These are phyloP conservation scores for Cucurbita ficifolia DNA, from an alignment of 306 rosid species.

Conservation along the genomic window DNA sequence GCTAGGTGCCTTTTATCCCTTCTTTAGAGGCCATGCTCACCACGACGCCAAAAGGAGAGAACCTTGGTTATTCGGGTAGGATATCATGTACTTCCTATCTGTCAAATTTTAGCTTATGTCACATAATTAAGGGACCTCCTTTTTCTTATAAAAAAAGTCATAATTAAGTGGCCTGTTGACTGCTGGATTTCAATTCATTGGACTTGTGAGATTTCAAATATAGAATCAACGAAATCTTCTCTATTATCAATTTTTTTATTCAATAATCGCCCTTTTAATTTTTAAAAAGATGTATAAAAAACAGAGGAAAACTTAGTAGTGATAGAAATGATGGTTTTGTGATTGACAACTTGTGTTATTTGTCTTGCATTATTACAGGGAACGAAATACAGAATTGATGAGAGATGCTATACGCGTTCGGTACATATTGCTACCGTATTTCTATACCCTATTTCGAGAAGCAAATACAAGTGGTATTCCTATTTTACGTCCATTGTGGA, in stretches of 20 bases:
- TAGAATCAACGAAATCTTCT: background rate
- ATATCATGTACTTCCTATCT: constrained; percentile 4
- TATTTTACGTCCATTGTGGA: constrained; percentile 83
- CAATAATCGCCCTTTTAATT: background rate
- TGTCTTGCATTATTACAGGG: constrained; percentile 37
- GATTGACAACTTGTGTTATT: background rate
- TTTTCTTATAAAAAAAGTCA: too few relatives aligned
- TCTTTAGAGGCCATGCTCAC: constrained; percentile 92
- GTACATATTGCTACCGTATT: constrained; percentile 75
- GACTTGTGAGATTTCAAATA: background rate
- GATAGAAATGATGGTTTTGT: background rate
- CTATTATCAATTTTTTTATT: background rate
- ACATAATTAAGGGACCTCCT: background rate
- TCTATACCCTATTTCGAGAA: constrained; percentile 84
- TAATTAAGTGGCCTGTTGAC: background rate
- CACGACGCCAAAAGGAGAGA: constrained; percentile 96
- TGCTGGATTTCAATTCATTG: background rate
- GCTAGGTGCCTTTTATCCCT: constrained; percentile 82
- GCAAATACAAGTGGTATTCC: constrained; percentile 81
- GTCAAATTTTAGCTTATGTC: background rate
- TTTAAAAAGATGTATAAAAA: background rate
- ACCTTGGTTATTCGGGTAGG: constrained; percentile 98
- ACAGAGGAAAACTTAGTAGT: background rate
- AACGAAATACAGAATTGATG: constrained; percentile 54
- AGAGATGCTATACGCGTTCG: constrained; percentile 78